Evolutionary conservation across 768 basidiomycete species (phyloP), one percentile per base, ranked within the genome.

Genomic region (Gymnopilus dilepis): DNA sequence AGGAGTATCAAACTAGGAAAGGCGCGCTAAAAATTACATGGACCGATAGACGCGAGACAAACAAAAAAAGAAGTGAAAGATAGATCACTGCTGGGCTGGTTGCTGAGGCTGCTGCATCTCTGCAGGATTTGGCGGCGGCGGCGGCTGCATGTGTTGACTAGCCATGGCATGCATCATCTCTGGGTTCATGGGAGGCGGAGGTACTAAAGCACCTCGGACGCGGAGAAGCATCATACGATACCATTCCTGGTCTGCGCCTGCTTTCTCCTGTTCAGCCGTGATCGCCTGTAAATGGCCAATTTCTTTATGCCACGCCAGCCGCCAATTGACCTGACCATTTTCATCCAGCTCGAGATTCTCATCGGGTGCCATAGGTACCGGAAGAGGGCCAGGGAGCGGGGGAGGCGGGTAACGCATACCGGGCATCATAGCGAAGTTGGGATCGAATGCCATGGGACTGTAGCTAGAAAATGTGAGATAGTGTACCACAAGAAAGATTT

Each of bases 191-290:
- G 82, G 81, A 4, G 77, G 78, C 54, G 80, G 76, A 12, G 79
- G 85, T 84, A 92, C 86, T 64, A 93, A 78, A 17, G 89, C 89
- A 43, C 81, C 82, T 57, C 92, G 81, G 42, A 94, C 86, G n/a
- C 90, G 86, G 69, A 91, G 81, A 8, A 93, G 70, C 91, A 94
- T 94, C 85, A 91, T 88, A 64, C 89, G 79, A 68, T 88, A 95
- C 92, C 92, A 95, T 63, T 94, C 92, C 45, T 86, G 86, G 53
- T 91, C 91, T 2, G 84, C 88, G 30, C 89, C 89, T 19, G 86
- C 85, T 75, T 92, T 93, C 71, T 94, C 91, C 70, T 94, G 92
- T 67, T 94, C 89, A 8, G 76, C 82, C 0, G 93, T 90, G n/a
- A 92, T 77, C 64, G 89, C 86, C 68, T 90, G 87, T 59, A 95